Evolutionary conservation across 345 rosid species (phyloP).

Genomic region (Salix viminalis): DNA sequence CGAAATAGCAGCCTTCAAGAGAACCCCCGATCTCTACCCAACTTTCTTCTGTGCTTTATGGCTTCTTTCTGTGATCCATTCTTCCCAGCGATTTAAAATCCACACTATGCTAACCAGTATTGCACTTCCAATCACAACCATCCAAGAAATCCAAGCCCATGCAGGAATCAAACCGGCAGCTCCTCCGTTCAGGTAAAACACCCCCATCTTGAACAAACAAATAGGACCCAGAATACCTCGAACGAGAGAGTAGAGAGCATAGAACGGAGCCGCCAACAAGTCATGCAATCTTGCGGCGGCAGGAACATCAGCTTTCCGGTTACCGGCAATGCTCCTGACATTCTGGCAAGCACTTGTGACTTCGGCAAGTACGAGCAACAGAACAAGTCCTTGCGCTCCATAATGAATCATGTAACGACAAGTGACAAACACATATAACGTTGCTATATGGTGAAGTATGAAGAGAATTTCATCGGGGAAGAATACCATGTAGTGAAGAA

Average conservation of each 20-base stretch:
- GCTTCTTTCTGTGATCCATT: constrained; percentile 44
- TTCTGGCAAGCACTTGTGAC: constrained; percentile 80
- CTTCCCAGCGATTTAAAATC: constrained; percentile 55
- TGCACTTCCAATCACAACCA: constrained; percentile 50
- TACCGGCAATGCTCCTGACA: constrained; percentile 52
- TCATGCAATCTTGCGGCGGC: constrained; percentile 44
- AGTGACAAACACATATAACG: constrained; percentile 62
- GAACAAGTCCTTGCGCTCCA: constrained; percentile 62
- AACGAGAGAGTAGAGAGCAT: constrained; percentile 47
- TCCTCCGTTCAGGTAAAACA: constrained; percentile 40
- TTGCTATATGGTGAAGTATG: constrained; percentile 80
- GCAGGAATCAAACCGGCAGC: constrained; percentile 43
- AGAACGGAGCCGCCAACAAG: constrained; percentile 49
- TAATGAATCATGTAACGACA: constrained; percentile 51
- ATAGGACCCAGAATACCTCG: constrained; percentile 67
- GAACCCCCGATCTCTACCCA: constrained; percentile 1
- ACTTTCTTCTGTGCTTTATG: constrained; percentile 23
- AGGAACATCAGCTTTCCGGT: constrained; percentile 35
- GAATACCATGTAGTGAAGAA: constrained; percentile 63
- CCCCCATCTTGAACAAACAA: constrained; percentile 46
- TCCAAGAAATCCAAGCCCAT: constrained; percentile 95
- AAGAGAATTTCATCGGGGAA: constrained; percentile 60
- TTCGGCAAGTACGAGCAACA: constrained; percentile 65
- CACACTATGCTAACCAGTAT: constrained; percentile 58
- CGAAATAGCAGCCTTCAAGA: background rate